Evolutionary conservation across 805 yeast genomes (phyloP).

Genomic region (Kodamaea hsintzibuensis): DNA sequence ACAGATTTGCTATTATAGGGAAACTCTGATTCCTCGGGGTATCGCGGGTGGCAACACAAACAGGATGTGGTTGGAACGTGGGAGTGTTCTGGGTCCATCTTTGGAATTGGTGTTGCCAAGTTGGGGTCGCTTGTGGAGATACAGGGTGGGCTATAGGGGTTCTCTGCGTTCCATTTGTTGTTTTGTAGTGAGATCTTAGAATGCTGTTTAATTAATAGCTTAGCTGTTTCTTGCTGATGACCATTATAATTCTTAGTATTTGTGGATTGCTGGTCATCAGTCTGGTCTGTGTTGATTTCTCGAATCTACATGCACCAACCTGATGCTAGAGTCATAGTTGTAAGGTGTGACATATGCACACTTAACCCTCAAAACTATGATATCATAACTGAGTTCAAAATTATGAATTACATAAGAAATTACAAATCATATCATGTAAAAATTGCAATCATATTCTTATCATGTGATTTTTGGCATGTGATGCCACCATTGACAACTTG

Average conservation of each 20-base stretch:
- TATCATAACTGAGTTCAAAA: no score
- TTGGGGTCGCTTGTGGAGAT: not conserved
- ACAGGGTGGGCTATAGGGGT: no score
- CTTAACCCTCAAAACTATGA: not conserved
- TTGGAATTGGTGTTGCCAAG: not conserved
- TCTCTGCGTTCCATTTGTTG: no score
- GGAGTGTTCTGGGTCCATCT: not conserved
- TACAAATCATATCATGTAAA: not conserved
- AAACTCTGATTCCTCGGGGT: not conserved
- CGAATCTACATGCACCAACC: not conserved
- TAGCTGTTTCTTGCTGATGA: no score
- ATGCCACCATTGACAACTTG: not conserved
- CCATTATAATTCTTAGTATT: no score
- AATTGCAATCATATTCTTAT: not conserved
- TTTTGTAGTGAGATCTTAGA: no score
- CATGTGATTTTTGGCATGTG: not conserved
- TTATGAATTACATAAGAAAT: no score
- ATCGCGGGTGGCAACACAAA: not conserved
- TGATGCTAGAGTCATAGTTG: not conserved
- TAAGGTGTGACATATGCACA: not conserved
- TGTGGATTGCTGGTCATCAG: not conserved
- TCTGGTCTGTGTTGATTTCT: not conserved
- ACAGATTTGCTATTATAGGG: not conserved
- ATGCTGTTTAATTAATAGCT: no score
- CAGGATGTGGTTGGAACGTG: slow-evolving; percentile 1